These are phyloP conservation scores for Chalara sp. DNA, from an alignment of 2,329 filamentous ascomycete species.

Conservation along the genomic window DNA sequence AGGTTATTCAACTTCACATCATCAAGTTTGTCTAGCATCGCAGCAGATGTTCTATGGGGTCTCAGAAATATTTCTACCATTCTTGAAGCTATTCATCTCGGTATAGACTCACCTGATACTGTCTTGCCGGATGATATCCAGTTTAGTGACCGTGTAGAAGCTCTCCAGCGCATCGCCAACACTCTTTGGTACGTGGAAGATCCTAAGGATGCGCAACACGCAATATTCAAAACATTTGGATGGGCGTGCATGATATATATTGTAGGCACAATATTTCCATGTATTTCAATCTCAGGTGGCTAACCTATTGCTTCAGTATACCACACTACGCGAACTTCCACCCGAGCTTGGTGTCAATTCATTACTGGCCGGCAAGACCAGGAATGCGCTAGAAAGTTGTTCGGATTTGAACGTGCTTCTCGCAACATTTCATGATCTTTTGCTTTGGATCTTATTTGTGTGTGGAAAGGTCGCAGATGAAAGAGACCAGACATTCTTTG, in stretches of 20 bases:
- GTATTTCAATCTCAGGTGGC: no score
- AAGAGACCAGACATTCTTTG: slow-evolving; percentile 14
- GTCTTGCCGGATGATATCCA: slow-evolving; percentile 10
- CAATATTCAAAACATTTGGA: slow-evolving; percentile 15
- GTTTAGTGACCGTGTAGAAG: slow-evolving; percentile 17
- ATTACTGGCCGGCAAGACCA: slow-evolving; percentile 14
- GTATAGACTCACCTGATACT: slow-evolving; percentile 8
- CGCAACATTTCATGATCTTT: slow-evolving; percentile 17
- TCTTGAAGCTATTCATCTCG: slow-evolving; percentile 10
- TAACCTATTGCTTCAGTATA: slow-evolving; percentile 1
- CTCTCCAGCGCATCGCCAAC: slow-evolving; percentile 15
- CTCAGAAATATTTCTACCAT: slow-evolving; percentile 13
- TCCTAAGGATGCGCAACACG: slow-evolving; percentile 8
- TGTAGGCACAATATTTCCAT: no score
- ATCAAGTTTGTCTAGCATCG: slow-evolving; percentile 10
- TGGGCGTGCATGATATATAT: slow-evolving; percentile 18
- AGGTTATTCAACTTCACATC: slow-evolving; percentile 11
- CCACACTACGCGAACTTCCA: slow-evolving; percentile 12
- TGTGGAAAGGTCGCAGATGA: slow-evolving; percentile 15
- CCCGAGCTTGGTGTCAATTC: slow-evolving; percentile 13
- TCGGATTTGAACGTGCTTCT: slow-evolving; percentile 17
- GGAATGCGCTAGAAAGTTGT: slow-evolving; percentile 9
- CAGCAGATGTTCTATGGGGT: slow-evolving; percentile 14
- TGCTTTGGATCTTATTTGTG: slow-evolving; percentile 19
- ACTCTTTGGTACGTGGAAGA: slow-evolving; percentile 14